A percentile compares a stretch with the other conserved stretches of the same genome.
phyloP scores from a whole-genome alignment of 495 filamentous ascomycete genomes.

The Daldinia childiae region DNA sequence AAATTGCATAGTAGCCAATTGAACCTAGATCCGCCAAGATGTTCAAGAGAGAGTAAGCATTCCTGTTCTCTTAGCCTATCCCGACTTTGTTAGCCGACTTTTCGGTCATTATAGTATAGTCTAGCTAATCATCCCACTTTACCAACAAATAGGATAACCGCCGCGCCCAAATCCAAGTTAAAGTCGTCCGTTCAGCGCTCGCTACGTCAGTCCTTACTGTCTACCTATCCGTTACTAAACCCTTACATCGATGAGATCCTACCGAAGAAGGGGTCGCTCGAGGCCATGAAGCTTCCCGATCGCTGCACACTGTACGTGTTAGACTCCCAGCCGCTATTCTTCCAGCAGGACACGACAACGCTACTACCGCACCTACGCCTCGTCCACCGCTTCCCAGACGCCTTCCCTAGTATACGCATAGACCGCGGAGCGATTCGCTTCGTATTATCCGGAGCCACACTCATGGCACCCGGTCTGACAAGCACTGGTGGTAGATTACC shows the following conservation, averaged over 20 bases:
- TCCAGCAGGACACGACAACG: conserved; percentile 80
- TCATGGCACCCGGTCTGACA: conserved; percentile 95
- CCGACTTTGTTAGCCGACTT: neutral
- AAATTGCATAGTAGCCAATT: conserved; percentile 13
- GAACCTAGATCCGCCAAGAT: conserved; percentile 59
- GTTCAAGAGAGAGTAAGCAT: conserved; percentile 90
- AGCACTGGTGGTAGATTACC: conserved; percentile 81
- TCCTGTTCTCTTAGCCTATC: neutral
- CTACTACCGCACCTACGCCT: conserved; percentile 81
- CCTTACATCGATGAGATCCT: conserved; percentile 94
- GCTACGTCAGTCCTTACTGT: conserved; percentile 80
- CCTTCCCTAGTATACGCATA: conserved; percentile 74
- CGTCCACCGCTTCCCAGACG: conserved; percentile 74
- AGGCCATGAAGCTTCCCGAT: conserved; percentile 93
- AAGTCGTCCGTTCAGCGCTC: conserved; percentile 94
- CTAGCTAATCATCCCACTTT: conserved; percentile 30
- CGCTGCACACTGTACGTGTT: conserved; percentile 86
- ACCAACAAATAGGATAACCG: conserved; percentile 59
- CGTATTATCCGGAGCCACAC: conserved; percentile 87
- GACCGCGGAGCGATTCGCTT: conserved; percentile 97
- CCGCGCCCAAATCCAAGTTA: conserved; percentile 90
- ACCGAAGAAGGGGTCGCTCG: conserved; percentile 93
- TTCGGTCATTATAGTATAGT: neutral
- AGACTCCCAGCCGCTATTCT: conserved; percentile 81
- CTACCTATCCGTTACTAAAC: conserved; percentile 85